phyloP scores from a whole-genome alignment of 2,329 filamentous ascomycete species.

The Colletotrichum aenigma region DNA sequence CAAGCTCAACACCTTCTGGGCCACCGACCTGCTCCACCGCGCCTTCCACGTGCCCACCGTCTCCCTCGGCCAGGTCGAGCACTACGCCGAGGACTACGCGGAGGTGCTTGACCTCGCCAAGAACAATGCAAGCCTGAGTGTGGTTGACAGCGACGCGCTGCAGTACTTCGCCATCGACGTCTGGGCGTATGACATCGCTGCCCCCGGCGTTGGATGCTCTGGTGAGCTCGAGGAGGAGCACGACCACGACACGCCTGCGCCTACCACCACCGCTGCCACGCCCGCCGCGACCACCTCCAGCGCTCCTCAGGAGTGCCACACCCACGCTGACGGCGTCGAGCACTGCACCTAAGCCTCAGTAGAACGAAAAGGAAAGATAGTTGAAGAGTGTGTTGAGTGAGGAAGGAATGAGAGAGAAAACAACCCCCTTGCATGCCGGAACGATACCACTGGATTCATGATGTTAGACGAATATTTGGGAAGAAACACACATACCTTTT shows the following conservation, averaged over 20 bases:
- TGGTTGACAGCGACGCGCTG: conserved; percentile 64
- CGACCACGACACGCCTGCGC: neutral
- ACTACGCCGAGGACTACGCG: conserved; percentile 65
- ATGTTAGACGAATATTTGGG: neutral
- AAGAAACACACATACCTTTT: neutral
- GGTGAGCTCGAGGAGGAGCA: conserved; percentile 38
- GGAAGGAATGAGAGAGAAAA: neutral
- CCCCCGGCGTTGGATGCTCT: conserved; percentile 66
- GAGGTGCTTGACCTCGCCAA: conserved; percentile 58
- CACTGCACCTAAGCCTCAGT: conserved; percentile 19
- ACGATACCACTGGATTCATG: conserved; percentile 12
- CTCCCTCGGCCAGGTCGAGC: conserved; percentile 63
- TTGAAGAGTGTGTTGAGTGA: neutral
- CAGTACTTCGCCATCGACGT: conserved; percentile 73
- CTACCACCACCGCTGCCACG: conserved; percentile 34
- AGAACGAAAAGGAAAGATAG: neutral
- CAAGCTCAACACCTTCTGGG: conserved; percentile 67
- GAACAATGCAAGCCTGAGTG: conserved; percentile 48
- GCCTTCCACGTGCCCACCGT: conserved; percentile 67
- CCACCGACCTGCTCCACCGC: conserved; percentile 69
- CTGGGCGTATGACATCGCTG: conserved; percentile 68
- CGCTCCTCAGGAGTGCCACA: conserved; percentile 53
- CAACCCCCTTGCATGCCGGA: neutral
- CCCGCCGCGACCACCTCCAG: conserved; percentile 62
- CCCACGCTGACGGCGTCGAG: conserved; percentile 44